A percentile compares a stretch with the other conserved stretches of the same genome.
phyloP scores from a whole-genome alignment of 2,329 filamentous ascomycete genomes.

The Didymella keratinophila region DNA sequence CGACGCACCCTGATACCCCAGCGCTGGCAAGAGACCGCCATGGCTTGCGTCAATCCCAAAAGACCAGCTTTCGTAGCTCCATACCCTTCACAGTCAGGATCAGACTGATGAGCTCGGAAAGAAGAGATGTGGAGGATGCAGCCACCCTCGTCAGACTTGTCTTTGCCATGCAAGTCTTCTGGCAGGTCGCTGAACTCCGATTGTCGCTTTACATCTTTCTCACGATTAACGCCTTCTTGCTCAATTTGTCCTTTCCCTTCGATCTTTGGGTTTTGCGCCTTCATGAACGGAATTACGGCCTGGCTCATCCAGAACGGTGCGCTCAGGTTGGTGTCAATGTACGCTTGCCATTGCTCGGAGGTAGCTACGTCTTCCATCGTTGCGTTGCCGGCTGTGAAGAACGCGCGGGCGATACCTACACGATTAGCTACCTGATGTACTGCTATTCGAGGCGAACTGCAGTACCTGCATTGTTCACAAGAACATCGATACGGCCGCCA shows the following conservation, averaged over 20 bases:
- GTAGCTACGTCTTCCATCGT: conserved; percentile 36
- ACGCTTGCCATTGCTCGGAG: conserved; percentile 34
- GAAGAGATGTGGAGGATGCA: conserved; percentile 57
- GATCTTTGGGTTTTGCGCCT: conserved; percentile 16
- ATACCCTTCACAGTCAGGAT: conserved; percentile 60
- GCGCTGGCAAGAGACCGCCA: conserved; percentile 55
- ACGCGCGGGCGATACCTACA: conserved; percentile 30
- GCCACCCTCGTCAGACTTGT: conserved; percentile 36
- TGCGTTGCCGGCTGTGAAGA: conserved; percentile 34
- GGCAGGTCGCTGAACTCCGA: conserved; percentile 32
- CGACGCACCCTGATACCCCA: conserved; percentile 48
- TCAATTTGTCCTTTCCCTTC: neutral
- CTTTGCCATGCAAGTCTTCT: conserved; percentile 29
- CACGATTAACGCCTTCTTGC: conserved; percentile 27
- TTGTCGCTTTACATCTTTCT: conserved; percentile 31
- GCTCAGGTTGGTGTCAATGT: conserved; percentile 34
- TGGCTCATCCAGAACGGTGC: conserved; percentile 22
- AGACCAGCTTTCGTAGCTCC: conserved; percentile 60
- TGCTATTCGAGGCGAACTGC: neutral
- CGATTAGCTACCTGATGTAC: neutral
- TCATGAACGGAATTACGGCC: conserved; percentile 35
- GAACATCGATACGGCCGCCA: conserved; percentile 38
- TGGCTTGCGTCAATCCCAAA: conserved; percentile 58
- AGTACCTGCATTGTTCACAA: conserved; percentile 42
- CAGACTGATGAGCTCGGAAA: conserved; percentile 59